Base-by-base conservation (phyloP, 1,284 basidiomycete genomes). In the Porodaedalea pini region DNA sequence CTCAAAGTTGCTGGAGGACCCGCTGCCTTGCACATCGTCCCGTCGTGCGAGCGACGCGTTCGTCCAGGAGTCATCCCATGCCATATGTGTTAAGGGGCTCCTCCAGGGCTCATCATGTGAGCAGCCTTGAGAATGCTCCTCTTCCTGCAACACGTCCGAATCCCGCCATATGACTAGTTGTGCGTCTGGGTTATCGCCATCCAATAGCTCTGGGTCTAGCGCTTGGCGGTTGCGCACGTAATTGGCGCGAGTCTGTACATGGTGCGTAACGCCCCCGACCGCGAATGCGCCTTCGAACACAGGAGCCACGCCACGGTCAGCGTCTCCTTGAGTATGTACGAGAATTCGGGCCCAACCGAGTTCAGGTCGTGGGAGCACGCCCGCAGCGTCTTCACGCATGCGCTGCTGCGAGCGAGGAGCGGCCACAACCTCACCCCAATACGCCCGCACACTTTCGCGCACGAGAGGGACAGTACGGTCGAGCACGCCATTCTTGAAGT, bases 241-340 rank as follows among this genome's bases (percentile, higher is more conserved):
- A 65, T 86, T 85, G 25, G 86, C 83, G 63, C 78, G 80, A 11
- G 86, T 88, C 70, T 86, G 76, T 62, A 94, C 76, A 67, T 92
- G 87, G 71, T 90, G 84, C n/a, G 80, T 75, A 57, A 83, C 75
- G 17, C 90, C 90, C 47, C 81, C 70, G 15, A 81, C 77, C 7
- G 80, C 79, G 72, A 93, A 93, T 6, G 85, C 82, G 55, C 92
- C 92, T 67, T 93, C 89, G 67, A 86, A 91, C 2, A 80, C 68
- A 2, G 86, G 86, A 3, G 80, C 66, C 29, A 75, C 61, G 57
- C 76, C 77, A 52, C 64, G 65, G 11, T 69, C 69, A 27, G 73
- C 69, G 64, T 85, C 78, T 32, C 86, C 87, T 63, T 85, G 79
- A 63, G 84, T 70, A 67, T 88, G 82, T 2, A 91, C 78, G 67